Evolutionary conservation across 306 rosid genomes (phyloP).

Genomic region (Prunus campanulata): DNA sequence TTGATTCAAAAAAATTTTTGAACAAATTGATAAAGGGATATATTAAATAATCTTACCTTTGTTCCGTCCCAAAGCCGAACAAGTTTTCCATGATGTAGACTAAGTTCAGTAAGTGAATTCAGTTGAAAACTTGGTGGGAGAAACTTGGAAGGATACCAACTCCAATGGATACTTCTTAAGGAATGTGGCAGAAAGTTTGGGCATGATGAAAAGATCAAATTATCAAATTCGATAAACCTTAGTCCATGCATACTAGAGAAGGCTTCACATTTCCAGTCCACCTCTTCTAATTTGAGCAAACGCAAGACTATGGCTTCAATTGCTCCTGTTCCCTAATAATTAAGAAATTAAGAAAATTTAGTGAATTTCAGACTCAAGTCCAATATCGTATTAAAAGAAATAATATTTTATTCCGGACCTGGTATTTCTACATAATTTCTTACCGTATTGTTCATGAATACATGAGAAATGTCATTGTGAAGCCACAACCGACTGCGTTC

Average conservation of each 20-base stretch:
- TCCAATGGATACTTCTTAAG: constrained; percentile 14
- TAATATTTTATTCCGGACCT: background rate
- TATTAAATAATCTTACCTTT: constrained; percentile 1
- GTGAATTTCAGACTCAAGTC: background rate
- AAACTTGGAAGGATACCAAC: background rate
- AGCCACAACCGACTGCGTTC: constrained; percentile 22
- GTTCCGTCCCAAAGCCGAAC: constrained; percentile 14
- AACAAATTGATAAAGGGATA: background rate
- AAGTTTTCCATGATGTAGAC: constrained; percentile 3
- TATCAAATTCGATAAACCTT: background rate
- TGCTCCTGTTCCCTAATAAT: constrained; percentile 2
- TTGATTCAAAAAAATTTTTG: too few species aligned
- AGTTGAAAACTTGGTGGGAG: background rate
- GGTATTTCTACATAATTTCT: background rate
- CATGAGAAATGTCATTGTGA: constrained; percentile 8
- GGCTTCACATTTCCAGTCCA: background rate
- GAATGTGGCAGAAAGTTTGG: constrained; percentile 11
- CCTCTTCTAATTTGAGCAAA: constrained; percentile 4
- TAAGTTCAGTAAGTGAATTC: background rate
- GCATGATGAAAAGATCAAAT: background rate
- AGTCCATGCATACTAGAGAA: constrained; percentile 23
- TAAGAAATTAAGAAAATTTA: background rate
- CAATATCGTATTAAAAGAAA: background rate
- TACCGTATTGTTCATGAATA: constrained; percentile 16
- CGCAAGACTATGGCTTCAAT: constrained; percentile 7